These are phyloP conservation scores for Tulasnella sp. DNA, from an alignment of 768 basidiomycete genomes.

Conservation along the genomic window DNA sequence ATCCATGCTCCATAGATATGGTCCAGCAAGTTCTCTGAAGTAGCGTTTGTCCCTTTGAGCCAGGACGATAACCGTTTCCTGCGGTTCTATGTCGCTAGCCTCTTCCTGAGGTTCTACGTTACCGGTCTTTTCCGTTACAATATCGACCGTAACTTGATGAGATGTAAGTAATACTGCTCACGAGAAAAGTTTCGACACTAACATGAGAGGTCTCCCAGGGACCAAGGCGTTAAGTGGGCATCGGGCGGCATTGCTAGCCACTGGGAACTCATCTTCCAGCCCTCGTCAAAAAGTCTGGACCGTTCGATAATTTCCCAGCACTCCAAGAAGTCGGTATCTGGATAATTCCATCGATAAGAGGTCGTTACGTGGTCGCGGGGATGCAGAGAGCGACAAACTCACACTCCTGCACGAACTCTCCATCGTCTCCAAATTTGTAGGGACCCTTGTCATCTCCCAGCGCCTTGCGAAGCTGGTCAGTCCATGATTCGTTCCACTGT, in stretches of 20 bases:
- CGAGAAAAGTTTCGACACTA: constrained; percentile 36
- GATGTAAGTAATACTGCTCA: background rate
- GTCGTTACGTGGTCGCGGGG: background rate
- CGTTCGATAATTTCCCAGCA: constrained; percentile 52
- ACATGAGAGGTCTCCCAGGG: constrained; percentile 62
- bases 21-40: constrained; percentile 54
- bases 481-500: constrained; percentile 27
- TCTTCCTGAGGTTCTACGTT: too few relatives aligned
- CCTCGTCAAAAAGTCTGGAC: constrained; percentile 53
- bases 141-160: constrained; percentile 52
- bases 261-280: constrained; percentile 55
- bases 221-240: constrained; percentile 55
- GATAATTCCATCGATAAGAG: too few relatives aligned
- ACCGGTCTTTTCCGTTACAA: constrained; percentile 39
- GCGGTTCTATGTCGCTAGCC: constrained; percentile 38
- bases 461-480: background rate
- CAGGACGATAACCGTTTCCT: constrained; percentile 55
- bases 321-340: constrained; percentile 39
- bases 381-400: background rate
- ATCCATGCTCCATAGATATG: constrained; percentile 54
- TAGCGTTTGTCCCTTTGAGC: constrained; percentile 57
- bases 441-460: background rate
- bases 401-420: constrained; percentile 29
- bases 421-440: constrained; percentile 31
- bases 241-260: constrained; percentile 53